Conservation (phyloP, 495 filamentous ascomycete genomes). For the Neurospora sp. region DNA sequence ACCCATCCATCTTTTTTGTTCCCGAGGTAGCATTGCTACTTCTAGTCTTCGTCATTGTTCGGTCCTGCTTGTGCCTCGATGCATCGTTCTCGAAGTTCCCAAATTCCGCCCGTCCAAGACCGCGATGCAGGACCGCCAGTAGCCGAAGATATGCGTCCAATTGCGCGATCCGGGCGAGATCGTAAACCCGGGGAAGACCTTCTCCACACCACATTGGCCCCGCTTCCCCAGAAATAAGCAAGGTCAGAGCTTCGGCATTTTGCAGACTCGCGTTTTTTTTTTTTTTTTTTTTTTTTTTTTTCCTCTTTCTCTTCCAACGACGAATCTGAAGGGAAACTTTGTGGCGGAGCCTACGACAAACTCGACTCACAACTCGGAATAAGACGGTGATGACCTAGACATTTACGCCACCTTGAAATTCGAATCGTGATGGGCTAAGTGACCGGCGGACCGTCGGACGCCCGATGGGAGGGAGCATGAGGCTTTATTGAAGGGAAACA, state of each 20-base stretch:
- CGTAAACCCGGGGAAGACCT: neutral
- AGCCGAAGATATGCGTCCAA: conserved; percentile 7
- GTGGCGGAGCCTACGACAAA: neutral
- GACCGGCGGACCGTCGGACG: neutral
- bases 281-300: neutral
- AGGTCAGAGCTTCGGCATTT: neutral
- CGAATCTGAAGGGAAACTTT: neutral
- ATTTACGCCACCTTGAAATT: neutral
- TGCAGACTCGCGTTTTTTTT: neutral
- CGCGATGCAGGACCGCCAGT: conserved; percentile 1
- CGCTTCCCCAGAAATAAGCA: neutral
- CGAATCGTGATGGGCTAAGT: neutral
- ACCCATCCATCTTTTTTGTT: neutral
- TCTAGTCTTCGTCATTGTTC: neutral
- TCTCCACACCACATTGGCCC: neutral
- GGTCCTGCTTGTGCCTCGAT: neutral
- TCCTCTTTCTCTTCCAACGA: neutral
- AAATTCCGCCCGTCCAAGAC: conserved; percentile 8
- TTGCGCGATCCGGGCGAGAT: neutral
- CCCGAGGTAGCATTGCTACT: neutral
- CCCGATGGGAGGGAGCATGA: neutral
- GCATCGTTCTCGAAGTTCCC: neutral
- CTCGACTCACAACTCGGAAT: neutral
- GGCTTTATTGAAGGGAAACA: neutral
- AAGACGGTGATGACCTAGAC: neutral